A percentile compares a stretch with the other conserved stretches of the same genome.
phyloP scores from a whole-genome alignment of 2,329 filamentous ascomycete genomes.

The Pleoardoris graminearum region DNA sequence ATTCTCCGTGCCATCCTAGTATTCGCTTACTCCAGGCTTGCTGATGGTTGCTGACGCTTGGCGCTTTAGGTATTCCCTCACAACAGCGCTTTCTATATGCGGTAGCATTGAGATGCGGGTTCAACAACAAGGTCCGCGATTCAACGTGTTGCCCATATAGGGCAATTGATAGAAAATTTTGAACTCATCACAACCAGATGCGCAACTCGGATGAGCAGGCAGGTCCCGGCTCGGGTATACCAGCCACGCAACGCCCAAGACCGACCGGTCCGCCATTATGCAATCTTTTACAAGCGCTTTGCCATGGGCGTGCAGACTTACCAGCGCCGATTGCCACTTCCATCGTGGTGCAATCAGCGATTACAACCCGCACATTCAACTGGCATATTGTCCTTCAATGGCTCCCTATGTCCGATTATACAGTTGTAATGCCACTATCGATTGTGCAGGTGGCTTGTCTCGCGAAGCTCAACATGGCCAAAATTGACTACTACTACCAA shows the following conservation, averaged over 20 bases:
- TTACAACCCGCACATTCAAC: too few species aligned
- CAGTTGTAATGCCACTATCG: too few species aligned
- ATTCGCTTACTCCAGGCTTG: constrained; percentile 9
- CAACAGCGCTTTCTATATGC: constrained; percentile 21
- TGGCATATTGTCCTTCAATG: too few species aligned
- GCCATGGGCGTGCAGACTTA: too few species aligned
- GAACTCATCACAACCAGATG: background rate
- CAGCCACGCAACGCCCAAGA: background rate
- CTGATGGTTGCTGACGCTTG: constrained; percentile 24
- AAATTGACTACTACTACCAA: too few species aligned
- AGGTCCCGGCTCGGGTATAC: background rate
- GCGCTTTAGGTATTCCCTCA: constrained; percentile 20
- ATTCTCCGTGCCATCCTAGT: constrained; percentile 7
- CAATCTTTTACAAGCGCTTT: too few species aligned
- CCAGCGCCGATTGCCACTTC: too few species aligned
- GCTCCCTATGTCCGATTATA: too few species aligned
- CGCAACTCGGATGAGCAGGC: background rate
- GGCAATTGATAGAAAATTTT: constrained; percentile 7
- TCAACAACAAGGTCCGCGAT: background rate
- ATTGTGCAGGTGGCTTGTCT: too few species aligned
- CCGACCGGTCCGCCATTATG: background rate
- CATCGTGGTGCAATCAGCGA: too few species aligned
- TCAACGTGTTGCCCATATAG: background rate
- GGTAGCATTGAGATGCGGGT: constrained; percentile 9
- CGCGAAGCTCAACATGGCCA: too few species aligned